phyloP scores from a whole-genome alignment of 2,329 filamentous ascomycete genomes.

The Nannizzia gypsea region DNA sequence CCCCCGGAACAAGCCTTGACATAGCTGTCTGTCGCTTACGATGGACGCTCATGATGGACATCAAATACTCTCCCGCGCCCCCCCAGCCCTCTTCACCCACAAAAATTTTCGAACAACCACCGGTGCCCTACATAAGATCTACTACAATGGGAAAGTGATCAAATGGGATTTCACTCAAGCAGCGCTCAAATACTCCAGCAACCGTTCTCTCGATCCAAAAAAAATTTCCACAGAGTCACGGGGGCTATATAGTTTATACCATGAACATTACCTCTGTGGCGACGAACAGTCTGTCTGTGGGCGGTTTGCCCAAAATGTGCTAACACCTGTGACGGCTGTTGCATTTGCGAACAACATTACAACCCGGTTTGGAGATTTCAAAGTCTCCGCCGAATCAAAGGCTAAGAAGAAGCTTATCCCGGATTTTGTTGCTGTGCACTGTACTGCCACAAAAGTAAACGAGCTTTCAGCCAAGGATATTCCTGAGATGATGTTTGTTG shows the following conservation, averaged over 20 bases:
- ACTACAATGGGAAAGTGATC: neutral
- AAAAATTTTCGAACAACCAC: neutral
- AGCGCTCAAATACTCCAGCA: too few species aligned
- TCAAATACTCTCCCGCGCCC: neutral
- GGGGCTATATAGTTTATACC: neutral
- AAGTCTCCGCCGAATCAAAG: conserved; percentile 6
- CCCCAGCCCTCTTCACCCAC: neutral
- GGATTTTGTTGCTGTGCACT: conserved; percentile 7
- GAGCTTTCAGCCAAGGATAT: too few species aligned
- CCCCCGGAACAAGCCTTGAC: too few species aligned
- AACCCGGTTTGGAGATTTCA: conserved; percentile 10
- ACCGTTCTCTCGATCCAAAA: neutral
- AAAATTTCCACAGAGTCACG: neutral
- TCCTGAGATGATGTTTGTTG: conserved; percentile 7
- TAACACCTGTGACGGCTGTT: conserved; percentile 7
- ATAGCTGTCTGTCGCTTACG: too few species aligned
- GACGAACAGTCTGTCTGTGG: conserved; percentile 12
- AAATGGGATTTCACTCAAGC: neutral
- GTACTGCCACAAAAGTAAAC: too few species aligned
- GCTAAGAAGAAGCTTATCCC: neutral
- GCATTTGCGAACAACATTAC: neutral
- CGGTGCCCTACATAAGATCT: neutral
- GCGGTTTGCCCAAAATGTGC: conserved; percentile 9
- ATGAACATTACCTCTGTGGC: conserved; percentile 9
- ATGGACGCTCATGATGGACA: neutral